phyloP scores from a whole-genome alignment of 345 rosid species.

The Rhodomyrtus tomentosa region DNA sequence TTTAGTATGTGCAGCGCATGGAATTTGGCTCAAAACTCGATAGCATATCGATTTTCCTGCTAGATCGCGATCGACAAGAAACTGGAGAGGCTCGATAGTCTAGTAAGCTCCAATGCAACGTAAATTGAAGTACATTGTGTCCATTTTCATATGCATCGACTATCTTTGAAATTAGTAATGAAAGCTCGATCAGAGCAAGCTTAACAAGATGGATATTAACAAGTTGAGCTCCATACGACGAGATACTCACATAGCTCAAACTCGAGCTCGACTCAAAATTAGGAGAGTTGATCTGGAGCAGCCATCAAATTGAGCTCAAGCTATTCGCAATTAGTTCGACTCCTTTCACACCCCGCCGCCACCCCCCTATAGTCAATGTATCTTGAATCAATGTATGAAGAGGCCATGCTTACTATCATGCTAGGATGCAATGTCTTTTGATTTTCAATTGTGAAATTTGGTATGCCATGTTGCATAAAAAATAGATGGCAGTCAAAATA shows the following conservation, averaged over 20 bases:
- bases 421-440: background rate
- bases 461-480: background rate
- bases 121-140: background rate
- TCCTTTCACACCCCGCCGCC: background rate
- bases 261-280: background rate
- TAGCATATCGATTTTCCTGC: background rate
- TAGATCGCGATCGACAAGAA: accelerated
- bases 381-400: background rate
- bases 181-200: background rate
- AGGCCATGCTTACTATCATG: background rate
- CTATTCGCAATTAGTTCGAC: background rate
- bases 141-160: background rate
- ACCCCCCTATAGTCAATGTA: too few species aligned
- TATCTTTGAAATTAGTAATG: background rate
- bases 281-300: background rate
- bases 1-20: background rate
- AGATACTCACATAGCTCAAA: background rate
- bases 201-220: background rate
- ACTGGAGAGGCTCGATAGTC: background rate
- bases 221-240: background rate
- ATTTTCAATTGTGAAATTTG: background rate
- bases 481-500: background rate
- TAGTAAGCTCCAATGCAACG: background rate
- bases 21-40: background rate
- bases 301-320: background rate